phyloP scores from a whole-genome alignment of 2,329 filamentous ascomycete species.

The Penicillium oxalicum region DNA sequence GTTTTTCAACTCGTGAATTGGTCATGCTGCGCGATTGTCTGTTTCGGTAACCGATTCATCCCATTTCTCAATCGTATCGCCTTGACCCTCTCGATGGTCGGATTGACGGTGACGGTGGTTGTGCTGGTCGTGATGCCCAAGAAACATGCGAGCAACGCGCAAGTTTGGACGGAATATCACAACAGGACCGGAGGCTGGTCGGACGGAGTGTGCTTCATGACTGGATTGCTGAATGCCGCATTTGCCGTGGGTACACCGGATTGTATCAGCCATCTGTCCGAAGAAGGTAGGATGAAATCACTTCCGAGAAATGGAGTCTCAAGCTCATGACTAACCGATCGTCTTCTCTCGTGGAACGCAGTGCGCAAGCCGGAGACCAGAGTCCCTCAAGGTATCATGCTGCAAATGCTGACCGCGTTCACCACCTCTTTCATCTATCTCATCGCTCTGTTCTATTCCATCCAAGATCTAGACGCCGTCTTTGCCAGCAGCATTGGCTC shows the following conservation, averaged over 20 bases:
- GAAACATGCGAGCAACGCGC: slow-evolving; percentile 19
- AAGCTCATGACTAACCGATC: too few species aligned
- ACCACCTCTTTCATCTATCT: slow-evolving; percentile 44
- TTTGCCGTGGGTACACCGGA: slow-evolving; percentile 62
- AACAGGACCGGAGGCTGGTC: slow-evolving; percentile 29
- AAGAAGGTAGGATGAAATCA: slow-evolving; percentile 40
- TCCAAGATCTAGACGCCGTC: slow-evolving; percentile 46
- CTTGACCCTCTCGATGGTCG: slow-evolving; percentile 47
- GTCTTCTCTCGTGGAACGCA: background rate
- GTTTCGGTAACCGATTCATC: slow-evolving; percentile 47
- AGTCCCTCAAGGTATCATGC: slow-evolving; percentile 42
- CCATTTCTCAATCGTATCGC: slow-evolving; percentile 50
- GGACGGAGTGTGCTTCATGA: slow-evolving; percentile 44
- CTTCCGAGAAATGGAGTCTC: too few species aligned
- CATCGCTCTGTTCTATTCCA: slow-evolving; percentile 37
- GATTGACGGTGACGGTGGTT: slow-evolving; percentile 45
- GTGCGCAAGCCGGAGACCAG: slow-evolving; percentile 28
- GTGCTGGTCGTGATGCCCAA: slow-evolving; percentile 46
- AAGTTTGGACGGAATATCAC: slow-evolving; percentile 26
- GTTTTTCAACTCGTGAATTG: slow-evolving; percentile 46
- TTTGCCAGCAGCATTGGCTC: slow-evolving; percentile 39
- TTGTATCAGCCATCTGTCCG: slow-evolving; percentile 56
- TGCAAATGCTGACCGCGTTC: slow-evolving; percentile 42
- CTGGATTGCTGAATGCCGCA: slow-evolving; percentile 59
- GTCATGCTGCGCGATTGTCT: slow-evolving; percentile 45